phyloP scores from a whole-genome alignment of 2,329 filamentous ascomycete genomes.

The Dactylonectria macrodidyma region DNA sequence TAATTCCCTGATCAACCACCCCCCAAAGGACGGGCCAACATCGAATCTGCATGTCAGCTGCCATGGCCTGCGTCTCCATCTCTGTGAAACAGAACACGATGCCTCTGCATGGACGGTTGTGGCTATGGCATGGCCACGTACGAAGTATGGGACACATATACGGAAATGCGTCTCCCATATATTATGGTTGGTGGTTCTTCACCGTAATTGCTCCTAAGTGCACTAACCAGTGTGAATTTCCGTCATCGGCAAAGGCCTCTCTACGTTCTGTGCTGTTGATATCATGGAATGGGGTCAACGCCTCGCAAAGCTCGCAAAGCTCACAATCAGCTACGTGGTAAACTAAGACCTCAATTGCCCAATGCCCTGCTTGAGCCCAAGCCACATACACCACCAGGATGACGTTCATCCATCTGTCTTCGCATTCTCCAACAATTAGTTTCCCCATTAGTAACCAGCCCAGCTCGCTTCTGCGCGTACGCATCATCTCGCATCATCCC shows the following conservation, averaged over 20 bases:
- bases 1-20: background rate
- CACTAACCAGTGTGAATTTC: background rate
- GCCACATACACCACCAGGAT: no score
- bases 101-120: background rate
- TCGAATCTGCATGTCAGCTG: slow-evolving; percentile 22
- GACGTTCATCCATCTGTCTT: no score
- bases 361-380: no score
- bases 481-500: slow-evolving; percentile 5
- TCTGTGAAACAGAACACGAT: slow-evolving; percentile 21
- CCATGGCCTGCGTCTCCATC: slow-evolving; percentile 18
- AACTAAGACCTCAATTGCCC: no score
- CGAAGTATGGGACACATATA: background rate
- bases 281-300: background rate
- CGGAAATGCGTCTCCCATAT: background rate
- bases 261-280: background rate
- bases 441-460: no score
- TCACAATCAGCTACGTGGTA: background rate
- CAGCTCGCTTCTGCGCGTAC: background rate
- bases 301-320: background rate
- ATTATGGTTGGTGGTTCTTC: background rate
- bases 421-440: no score
- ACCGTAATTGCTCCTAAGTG: background rate
- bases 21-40: background rate
- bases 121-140: slow-evolving; percentile 21
- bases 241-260: background rate